Evolutionary conservation across 2,329 filamentous ascomycete species (phyloP).

Genomic region (Colletotrichum lentis): DNA sequence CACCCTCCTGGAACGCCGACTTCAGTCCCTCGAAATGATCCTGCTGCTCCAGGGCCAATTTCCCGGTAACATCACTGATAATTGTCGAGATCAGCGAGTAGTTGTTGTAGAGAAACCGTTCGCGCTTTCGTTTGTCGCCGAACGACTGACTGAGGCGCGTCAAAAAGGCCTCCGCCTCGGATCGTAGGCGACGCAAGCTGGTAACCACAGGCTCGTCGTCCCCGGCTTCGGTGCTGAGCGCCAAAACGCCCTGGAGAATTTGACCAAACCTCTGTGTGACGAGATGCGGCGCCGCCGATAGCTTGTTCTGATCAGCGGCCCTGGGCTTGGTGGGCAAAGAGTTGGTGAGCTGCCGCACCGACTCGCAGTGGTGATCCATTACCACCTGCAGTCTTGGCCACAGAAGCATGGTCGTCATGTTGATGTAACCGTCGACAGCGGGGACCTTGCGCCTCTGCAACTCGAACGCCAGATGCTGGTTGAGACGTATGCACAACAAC

Average conservation of each 20-base stretch:
- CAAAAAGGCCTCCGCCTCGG: slow-evolving; percentile 85
- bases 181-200: slow-evolving; percentile 78
- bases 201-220: slow-evolving; percentile 92
- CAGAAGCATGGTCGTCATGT: slow-evolving; percentile 92
- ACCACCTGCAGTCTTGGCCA: slow-evolving; percentile 96
- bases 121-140: slow-evolving; percentile 80
- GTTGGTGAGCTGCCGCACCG: slow-evolving; percentile 71
- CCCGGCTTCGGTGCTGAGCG: slow-evolving; percentile 85
- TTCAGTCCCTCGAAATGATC: slow-evolving; percentile 76
- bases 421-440: slow-evolving; percentile 88
- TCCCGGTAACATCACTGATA: slow-evolving; percentile 78
- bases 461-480: slow-evolving; percentile 93
- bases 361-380: slow-evolving; percentile 93
- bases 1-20: slow-evolving; percentile 61
- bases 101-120: slow-evolving; percentile 93
- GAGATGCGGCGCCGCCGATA: slow-evolving; percentile 86
- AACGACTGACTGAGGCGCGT: slow-evolving; percentile 78
- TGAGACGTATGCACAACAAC: slow-evolving; percentile 89
- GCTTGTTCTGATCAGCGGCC: slow-evolving; percentile 59
- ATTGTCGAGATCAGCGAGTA: slow-evolving; percentile 95
- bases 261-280: slow-evolving; percentile 96
- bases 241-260: slow-evolving; percentile 83
- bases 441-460: slow-evolving; percentile 91
- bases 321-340: slow-evolving; percentile 57
- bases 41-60: slow-evolving; percentile 77